A percentile compares a stretch with the other conserved stretches of the same genome.
Conservation (phyloP, 495 filamentous ascomycete genomes). For the Clohesyomyces aquaticus region DNA sequence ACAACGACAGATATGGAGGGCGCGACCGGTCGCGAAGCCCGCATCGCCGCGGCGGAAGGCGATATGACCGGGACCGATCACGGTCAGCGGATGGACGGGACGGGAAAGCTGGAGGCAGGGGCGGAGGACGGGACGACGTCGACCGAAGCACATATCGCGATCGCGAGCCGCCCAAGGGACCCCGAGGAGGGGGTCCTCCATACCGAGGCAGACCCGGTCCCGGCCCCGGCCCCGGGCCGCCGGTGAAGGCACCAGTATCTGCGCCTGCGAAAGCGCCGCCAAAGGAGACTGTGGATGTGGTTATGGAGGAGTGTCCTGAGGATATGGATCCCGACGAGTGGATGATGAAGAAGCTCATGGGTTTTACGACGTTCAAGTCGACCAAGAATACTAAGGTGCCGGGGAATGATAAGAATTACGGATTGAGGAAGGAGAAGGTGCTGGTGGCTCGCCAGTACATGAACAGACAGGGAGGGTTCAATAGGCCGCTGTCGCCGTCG, state of each 20-base stretch:
- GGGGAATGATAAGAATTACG: slow-evolving; percentile 81
- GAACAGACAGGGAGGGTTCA: slow-evolving; percentile 97
- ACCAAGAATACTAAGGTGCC: slow-evolving; percentile 90
- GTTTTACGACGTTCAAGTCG: slow-evolving; percentile 79
- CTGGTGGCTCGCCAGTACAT: slow-evolving; percentile 97
- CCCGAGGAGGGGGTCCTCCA: slow-evolving; percentile 26
- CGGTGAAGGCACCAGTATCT: neutral
- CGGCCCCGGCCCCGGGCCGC: neutral
- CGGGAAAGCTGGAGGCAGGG: slow-evolving; percentile 7
- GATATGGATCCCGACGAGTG: slow-evolving; percentile 64
- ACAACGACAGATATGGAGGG: neutral
- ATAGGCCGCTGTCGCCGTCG: slow-evolving; percentile 76
- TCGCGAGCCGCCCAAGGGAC: slow-evolving; percentile 37
- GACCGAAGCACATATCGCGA: slow-evolving; percentile 18
- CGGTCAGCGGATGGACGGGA: slow-evolving; percentile 30
- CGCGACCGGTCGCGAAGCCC: slow-evolving; percentile 30
- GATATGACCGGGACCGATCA: slow-evolving; percentile 42
- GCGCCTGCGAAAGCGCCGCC: slow-evolving; percentile 46
- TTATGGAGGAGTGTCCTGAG: slow-evolving; percentile 6
- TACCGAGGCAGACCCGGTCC: neutral
- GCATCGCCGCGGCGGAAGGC: slow-evolving; percentile 17
- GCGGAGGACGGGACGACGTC: slow-evolving; percentile 11
- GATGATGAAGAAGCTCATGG: slow-evolving; percentile 83
- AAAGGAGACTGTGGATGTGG: slow-evolving; percentile 47
- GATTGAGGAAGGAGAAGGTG: slow-evolving; percentile 90